A percentile compares a stretch with the other conserved stretches of the same genome.
Conservation (phyloP, 2,329 filamentous ascomycete genomes). For the Colletotrichum sp. region DNA sequence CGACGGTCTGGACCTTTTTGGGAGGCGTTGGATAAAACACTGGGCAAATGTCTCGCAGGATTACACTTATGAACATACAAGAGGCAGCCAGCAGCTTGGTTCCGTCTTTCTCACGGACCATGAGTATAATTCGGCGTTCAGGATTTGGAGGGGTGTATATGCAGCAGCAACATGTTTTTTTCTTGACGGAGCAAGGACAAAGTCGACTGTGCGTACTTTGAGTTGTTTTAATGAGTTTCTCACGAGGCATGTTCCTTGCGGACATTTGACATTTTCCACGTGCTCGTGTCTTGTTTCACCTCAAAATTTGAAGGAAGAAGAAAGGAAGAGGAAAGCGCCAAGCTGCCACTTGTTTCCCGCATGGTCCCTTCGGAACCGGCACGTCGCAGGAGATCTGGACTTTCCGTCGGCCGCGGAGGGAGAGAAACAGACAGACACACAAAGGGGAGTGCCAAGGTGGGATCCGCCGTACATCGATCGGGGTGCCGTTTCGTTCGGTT, state of each 20-base stretch:
- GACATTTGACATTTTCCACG: neutral
- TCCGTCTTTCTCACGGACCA: neutral
- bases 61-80: neutral
- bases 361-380: neutral
- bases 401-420: neutral
- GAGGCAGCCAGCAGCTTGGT: neutral
- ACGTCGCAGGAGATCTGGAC: neutral
- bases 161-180: neutral
- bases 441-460: neutral
- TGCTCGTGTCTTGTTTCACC: constrained; percentile 1
- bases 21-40: neutral
- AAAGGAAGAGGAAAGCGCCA: neutral
- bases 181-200: neutral
- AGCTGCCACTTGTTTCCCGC: neutral
- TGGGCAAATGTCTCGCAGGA: neutral
- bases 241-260: neutral
- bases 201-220: neutral
- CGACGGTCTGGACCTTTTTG: constrained; percentile 7
- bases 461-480: neutral
- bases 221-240: neutral
- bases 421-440: neutral
- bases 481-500: neutral
- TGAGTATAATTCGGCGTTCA: constrained; percentile 1
- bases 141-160: neutral
- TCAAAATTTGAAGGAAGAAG: neutral